Evolutionary conservation across 2,329 filamentous ascomycete species (phyloP), one percentile per base, ranked within the genome.

Genomic region (Ophidiomyces ophidiicola): DNA sequence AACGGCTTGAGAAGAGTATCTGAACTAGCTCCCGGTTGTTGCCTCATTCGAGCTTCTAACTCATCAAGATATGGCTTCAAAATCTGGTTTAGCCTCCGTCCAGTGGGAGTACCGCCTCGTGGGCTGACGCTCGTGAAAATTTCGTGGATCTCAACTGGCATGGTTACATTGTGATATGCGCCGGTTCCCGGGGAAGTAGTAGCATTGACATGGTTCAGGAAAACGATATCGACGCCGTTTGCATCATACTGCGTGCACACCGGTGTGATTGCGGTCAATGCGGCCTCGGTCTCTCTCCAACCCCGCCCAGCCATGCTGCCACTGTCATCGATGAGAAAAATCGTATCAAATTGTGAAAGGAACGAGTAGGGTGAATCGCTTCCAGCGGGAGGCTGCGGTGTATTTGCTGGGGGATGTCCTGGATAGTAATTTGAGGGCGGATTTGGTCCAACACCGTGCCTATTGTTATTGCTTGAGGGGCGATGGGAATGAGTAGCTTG

Each of bases 271-370:
- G 75, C 69, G 21, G 70, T 63, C 2, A 96, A 71, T 1, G 81
- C 83, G 6, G 71, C 65, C 18, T 70, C 63, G 0, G 83, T 82
- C 58, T 94, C 82, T 8, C 63, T 59, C 88, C 88, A 96, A 15
- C 70, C 72, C n/a, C 64, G 55, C 11, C 80, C 83, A 1, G 68
- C 66, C 88, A 96, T 96, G 50, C 80, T 87, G 4, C 76, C 75
- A n/a, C 80, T 86, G 64, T 96, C 88, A 55, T 96, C 88, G 54
- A 96, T 84, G 1, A 96, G 63, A 57, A 96, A 87, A 41, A 88
- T 63, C 21, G 86, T 94, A 62, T 96, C 85, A 55, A 94, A 94
- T 11, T 69, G 69, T 29, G 63, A 58, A 4, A 96, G 75, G 55
- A 93, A 93, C 2, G 76, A 71, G 55, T 83, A 90, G 1, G 69